Base-by-base conservation (phyloP, 441 rosid species). In the Gossypium lobatum region DNA sequence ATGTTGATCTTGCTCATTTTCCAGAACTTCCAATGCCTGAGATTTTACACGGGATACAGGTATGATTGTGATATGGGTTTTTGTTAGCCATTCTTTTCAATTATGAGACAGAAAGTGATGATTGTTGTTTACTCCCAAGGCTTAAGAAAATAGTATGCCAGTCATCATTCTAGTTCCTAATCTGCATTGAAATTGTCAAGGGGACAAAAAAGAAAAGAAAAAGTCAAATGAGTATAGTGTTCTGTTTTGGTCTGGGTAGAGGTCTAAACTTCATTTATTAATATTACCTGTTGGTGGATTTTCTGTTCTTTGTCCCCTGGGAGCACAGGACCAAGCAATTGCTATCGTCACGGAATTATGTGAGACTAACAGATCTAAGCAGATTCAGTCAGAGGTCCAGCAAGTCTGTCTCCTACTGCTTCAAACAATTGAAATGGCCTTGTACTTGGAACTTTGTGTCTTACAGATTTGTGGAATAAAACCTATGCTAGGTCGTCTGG, bases 21-120 rank as follows among this genome's bases (percentile, higher is more conserved):
- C 98, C 98, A 0, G 99, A 93, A 87, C 96, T 96, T 65, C 98
- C 98, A 31, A 91, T 93, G 97, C 98, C 97, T 11, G 97, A 96
- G 78, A 93, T 96, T 72, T 86, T 93, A 70, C 99, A 96, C 71
- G 98, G 97, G 57, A 74, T 93, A 73, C 98, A 93, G 97, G 98
- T 95, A 81, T 13, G 37, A 28, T 14, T 28, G 20, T 64, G 70
- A 75, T 70, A 14, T 50, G 1, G 70, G 64, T 37, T 17, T 68
- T 46, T 64, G 42, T 16, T 54, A 6, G 18, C 54, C 25, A 57
- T 11, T 57, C 13, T 21, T 71, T 52, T 37, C 46, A 16, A 55
- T 13, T 5, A 18, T 71, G 64, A 21, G 52, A 39, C 4, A 2
- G 20, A 28, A 34, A 70, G 11, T 9, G 16, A 0, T 26, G n/a